Evolutionary conservation across 345 rosid species (phyloP).

Genomic region (Firmiana major): DNA sequence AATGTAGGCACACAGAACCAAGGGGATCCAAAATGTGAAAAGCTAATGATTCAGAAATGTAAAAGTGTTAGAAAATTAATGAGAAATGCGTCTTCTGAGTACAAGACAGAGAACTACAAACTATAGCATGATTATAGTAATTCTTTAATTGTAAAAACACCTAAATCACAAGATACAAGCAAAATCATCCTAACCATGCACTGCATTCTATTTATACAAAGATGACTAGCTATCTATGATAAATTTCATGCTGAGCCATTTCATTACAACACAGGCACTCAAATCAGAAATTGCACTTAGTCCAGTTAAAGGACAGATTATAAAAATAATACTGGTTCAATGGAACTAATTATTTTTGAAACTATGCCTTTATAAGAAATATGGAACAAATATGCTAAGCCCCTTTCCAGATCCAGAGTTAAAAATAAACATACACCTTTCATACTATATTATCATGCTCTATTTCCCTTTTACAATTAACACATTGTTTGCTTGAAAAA

Average conservation of each 20-base stretch:
- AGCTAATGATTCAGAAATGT: background rate
- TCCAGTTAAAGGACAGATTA: background rate
- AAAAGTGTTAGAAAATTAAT: conserved; percentile 5
- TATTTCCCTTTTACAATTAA: background rate
- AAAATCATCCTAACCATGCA: background rate
- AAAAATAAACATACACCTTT: background rate
- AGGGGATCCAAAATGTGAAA: background rate
- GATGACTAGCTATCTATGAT: background rate
- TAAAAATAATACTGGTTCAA: background rate
- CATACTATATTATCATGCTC: background rate
- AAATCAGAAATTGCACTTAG: background rate
- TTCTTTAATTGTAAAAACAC: background rate
- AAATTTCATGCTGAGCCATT: background rate
- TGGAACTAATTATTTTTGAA: background rate
- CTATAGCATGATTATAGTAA: background rate
- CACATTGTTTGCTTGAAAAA: background rate
- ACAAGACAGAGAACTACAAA: conserved; percentile 3
- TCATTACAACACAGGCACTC: background rate
- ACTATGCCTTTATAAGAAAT: background rate
- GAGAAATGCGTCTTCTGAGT: background rate
- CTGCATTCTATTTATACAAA: background rate
- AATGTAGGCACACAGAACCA: conserved; percentile 8
- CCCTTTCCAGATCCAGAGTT: background rate
- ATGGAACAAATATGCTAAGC: background rate
- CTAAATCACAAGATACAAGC: conserved; percentile 6